These are phyloP conservation scores for Claviceps sp. DNA, from an alignment of 2,329 filamentous ascomycete genomes.

Conservation along the genomic window DNA sequence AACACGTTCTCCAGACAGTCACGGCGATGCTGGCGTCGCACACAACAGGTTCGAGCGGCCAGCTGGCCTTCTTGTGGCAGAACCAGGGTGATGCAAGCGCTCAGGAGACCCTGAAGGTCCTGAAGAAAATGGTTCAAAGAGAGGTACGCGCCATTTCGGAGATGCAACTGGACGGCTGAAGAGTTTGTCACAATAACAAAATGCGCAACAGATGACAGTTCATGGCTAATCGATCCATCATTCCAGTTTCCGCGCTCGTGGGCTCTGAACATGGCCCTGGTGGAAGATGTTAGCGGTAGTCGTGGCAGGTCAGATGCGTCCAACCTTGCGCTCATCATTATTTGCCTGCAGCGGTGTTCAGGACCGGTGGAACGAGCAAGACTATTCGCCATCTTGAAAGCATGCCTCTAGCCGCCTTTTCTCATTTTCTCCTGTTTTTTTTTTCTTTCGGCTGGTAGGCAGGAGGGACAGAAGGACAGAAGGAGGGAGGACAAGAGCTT, in stretches of 20 bases:
- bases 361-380: conserved; percentile 14
- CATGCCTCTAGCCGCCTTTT: conserved; percentile 9
- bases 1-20: conserved; percentile 15
- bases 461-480: too few relatives aligned
- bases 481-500: too few relatives aligned
- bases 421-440: neutral
- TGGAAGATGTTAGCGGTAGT: conserved; percentile 4
- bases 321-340: conserved; percentile 13
- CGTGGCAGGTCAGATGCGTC: conserved; percentile 12
- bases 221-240: neutral
- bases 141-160: conserved; percentile 9
- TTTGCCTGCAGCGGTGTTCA: conserved; percentile 13
- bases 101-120: conserved; percentile 6
- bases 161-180: too few relatives aligned
- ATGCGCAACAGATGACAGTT: neutral
- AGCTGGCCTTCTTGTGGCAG: conserved; percentile 8
- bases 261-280: conserved; percentile 14
- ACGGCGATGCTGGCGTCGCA: conserved; percentile 11
- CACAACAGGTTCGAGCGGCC: neutral
- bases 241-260: conserved; percentile 14
- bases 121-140: conserved; percentile 12
- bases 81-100: conserved; percentile 5
- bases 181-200: too few relatives aligned
- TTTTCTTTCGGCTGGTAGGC: neutral
- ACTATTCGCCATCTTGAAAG: conserved; percentile 13